A percentile compares a stretch with the other conserved stretches of the same genome.
These are phyloP conservation scores for Apiospora aurea DNA, from an alignment of 2,329 filamentous ascomycete species.

Conservation along the genomic window DNA sequence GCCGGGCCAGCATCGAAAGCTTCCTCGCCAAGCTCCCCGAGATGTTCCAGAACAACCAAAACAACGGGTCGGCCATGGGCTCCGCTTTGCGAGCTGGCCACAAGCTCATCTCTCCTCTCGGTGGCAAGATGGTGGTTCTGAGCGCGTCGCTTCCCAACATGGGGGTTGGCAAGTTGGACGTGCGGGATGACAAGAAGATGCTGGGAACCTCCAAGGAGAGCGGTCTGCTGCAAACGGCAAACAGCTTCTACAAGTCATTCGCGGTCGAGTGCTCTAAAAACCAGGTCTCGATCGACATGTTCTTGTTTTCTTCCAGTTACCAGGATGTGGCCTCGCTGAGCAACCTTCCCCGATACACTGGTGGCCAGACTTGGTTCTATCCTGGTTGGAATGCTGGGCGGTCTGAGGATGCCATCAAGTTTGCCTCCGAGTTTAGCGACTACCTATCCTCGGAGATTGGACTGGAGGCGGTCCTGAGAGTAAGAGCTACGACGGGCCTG, in stretches of 20 bases:
- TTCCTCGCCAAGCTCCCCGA: slow-evolving; percentile 90
- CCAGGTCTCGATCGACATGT: slow-evolving; percentile 98
- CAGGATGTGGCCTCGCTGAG: slow-evolving; percentile 97
- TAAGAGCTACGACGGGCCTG: slow-evolving; percentile 91
- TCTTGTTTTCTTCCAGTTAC: slow-evolving; percentile 93
- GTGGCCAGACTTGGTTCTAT: slow-evolving; percentile 98
- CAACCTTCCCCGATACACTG: slow-evolving; percentile 94
- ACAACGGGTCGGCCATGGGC: slow-evolving; percentile 90
- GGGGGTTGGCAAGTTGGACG: slow-evolving; percentile 87
- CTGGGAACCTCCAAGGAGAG: slow-evolving; percentile 94
- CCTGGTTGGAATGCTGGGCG: slow-evolving; percentile 96
- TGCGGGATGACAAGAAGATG: slow-evolving; percentile 95
- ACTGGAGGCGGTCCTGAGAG: slow-evolving; percentile 92
- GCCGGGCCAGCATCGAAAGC: slow-evolving; percentile 86
- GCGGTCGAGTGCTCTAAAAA: slow-evolving; percentile 99
- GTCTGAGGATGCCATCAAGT: slow-evolving; percentile 96
- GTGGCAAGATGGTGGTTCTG: slow-evolving; percentile 92
- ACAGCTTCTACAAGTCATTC: slow-evolving; percentile 98
- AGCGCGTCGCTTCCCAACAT: slow-evolving; percentile 90
- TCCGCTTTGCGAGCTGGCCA: slow-evolving; percentile 91
- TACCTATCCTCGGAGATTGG: slow-evolving; percentile 97
- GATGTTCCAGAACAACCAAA: slow-evolving; percentile 97
- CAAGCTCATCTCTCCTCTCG: slow-evolving; percentile 92
- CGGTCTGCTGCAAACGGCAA: slow-evolving; percentile 85
- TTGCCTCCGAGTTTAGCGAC: slow-evolving; percentile 95